A percentile compares a stretch with the other conserved stretches of the same genome.
These are phyloP conservation scores for Fusarium euwallaceae DNA, from an alignment of 2,329 filamentous ascomycete species.

Conservation along the genomic window DNA sequence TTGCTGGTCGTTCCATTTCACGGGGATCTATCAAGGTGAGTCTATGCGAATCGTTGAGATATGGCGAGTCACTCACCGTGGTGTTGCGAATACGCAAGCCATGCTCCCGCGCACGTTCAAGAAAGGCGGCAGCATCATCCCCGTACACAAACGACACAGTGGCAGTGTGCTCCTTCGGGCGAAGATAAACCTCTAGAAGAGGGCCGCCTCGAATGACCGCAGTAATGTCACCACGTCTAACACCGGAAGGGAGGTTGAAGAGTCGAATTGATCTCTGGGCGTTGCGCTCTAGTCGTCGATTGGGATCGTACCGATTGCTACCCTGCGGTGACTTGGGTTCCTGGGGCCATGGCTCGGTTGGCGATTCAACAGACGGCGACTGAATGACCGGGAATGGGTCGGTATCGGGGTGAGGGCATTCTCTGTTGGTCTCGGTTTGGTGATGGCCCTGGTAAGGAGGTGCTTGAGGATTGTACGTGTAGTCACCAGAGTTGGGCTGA, in stretches of 20 bases:
- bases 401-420: neutral
- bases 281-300: conserved; percentile 48
- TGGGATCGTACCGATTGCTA: neutral
- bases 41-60: neutral
- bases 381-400: neutral
- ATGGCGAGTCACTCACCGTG: conserved; percentile 63
- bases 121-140: conserved; percentile 73
- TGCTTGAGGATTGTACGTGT: neutral
- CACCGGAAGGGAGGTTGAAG: conserved; percentile 70
- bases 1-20: conserved; percentile 79
- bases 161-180: conserved; percentile 69
- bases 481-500: neutral
- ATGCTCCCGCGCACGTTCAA: conserved; percentile 72
- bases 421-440: neutral
- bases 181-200: conserved; percentile 76
- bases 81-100: conserved; percentile 78
- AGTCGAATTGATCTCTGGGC: conserved; percentile 72
- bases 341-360: neutral
- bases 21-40: conserved; percentile 66
- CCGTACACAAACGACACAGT: conserved; percentile 78
- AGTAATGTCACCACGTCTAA: conserved; percentile 75
- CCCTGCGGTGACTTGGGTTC: neutral
- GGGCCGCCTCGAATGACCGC: conserved; percentile 76
- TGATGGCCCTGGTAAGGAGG: conserved; percentile 1
- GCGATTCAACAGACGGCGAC: neutral